phyloP scores from a whole-genome alignment of 106 monocot species.

The Iris macrosiphon region DNA sequence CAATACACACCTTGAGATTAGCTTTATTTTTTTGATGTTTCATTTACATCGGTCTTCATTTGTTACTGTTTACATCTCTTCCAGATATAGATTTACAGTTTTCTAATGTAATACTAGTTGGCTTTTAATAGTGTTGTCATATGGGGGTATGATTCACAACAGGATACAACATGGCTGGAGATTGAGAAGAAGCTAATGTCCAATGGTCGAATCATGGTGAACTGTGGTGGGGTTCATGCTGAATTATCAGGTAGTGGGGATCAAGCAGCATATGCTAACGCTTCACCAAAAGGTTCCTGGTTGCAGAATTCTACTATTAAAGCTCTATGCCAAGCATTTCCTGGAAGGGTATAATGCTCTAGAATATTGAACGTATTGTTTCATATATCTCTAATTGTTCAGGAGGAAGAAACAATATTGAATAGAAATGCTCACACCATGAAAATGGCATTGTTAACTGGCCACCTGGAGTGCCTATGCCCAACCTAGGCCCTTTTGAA shows the following conservation, averaged over 20 bases:
- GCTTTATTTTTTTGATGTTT: too few relatives aligned
- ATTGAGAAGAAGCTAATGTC: slow-evolving; percentile 76
- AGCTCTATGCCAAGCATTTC: slow-evolving; percentile 53
- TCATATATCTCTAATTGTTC: too few relatives aligned
- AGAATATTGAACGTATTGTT: background rate
- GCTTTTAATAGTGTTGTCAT: background rate
- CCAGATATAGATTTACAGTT: too few relatives aligned
- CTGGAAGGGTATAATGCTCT: slow-evolving; percentile 37
- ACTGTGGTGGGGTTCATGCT: slow-evolving; percentile 68
- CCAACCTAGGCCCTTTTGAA: too few relatives aligned
- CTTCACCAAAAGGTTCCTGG: slow-evolving; percentile 35
- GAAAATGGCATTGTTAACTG: too few relatives aligned
- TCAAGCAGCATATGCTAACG: slow-evolving; percentile 8
- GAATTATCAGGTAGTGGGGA: slow-evolving; percentile 24
- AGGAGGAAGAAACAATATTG: too few relatives aligned
- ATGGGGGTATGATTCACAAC: slow-evolving; percentile 7
- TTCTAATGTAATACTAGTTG: background rate
- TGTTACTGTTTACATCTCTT: too few relatives aligned
- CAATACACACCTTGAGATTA: too few relatives aligned
- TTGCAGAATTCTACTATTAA: slow-evolving; percentile 58
- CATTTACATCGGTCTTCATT: too few relatives aligned
- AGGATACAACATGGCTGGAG: slow-evolving; percentile 72
- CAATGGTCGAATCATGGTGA: slow-evolving; percentile 80
- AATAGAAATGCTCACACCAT: too few relatives aligned
- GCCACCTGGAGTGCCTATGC: too few relatives aligned